These are phyloP conservation scores for Moelleriella libera DNA, from an alignment of 2,329 filamentous ascomycete species.

Conservation along the genomic window DNA sequence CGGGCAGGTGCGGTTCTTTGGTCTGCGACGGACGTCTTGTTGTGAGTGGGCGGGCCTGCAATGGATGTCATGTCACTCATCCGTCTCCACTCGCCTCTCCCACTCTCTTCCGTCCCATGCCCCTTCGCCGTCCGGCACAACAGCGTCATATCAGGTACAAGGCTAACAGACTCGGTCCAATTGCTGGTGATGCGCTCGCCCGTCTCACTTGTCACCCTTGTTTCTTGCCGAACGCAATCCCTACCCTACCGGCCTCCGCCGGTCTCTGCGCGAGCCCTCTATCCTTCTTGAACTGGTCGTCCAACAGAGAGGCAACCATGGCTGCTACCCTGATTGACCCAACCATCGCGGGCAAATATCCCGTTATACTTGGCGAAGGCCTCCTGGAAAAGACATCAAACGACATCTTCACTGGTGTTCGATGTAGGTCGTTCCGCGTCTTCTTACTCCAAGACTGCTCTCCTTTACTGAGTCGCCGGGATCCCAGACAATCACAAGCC, in stretches of 20 bases:
- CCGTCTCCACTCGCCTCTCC: too few species aligned
- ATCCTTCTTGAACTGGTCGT: background rate
- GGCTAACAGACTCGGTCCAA: too few species aligned
- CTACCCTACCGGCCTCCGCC: background rate
- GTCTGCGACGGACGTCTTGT: too few species aligned
- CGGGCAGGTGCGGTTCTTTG: too few species aligned
- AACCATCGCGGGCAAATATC: slow-evolving; percentile 46
- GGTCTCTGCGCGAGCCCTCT: background rate
- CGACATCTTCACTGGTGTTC: slow-evolving; percentile 44
- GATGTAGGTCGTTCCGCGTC: slow-evolving; percentile 29
- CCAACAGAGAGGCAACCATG: slow-evolving; percentile 7
- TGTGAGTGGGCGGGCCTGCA: too few species aligned
- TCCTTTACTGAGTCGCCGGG: background rate
- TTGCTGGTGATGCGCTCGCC: too few species aligned
- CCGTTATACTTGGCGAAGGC: slow-evolving; percentile 48
- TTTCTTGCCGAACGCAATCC: too few species aligned
- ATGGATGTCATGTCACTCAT: too few species aligned
- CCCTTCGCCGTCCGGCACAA: too few species aligned
- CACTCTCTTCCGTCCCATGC: too few species aligned
- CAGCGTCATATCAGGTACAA: too few species aligned
- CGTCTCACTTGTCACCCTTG: too few species aligned
- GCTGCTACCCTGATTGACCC: slow-evolving; percentile 36
- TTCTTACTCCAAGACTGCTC: background rate
- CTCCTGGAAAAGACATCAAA: slow-evolving; percentile 41
- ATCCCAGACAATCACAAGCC: slow-evolving; percentile 48